phyloP scores from a whole-genome alignment of 2,329 filamentous ascomycete species.

The Microcera coccophila region DNA sequence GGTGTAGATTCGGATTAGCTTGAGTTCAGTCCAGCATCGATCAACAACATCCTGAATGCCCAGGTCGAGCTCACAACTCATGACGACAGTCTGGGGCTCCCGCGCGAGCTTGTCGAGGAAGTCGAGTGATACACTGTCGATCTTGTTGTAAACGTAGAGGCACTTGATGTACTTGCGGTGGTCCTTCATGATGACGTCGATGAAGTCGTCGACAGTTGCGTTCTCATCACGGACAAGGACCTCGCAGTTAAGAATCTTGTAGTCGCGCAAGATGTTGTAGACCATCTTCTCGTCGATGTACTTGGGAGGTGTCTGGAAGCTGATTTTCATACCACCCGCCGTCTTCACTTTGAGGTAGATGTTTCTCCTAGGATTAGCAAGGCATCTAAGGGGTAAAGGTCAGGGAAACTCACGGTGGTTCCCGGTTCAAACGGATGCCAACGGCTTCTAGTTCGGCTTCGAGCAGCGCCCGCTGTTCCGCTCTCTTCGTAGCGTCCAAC shows the following conservation, averaged over 20 bases:
- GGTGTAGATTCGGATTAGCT: conserved; percentile 88
- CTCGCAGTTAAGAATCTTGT: conserved; percentile 98
- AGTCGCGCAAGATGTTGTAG: conserved; percentile 94
- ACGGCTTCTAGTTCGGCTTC: conserved; percentile 94
- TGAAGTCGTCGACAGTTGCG: conserved; percentile 95
- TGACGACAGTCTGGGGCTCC: conserved; percentile 91
- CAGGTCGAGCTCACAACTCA: conserved; percentile 94
- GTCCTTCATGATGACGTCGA: conserved; percentile 99
- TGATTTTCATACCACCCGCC: conserved; percentile 98
- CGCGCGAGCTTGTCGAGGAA: conserved; percentile 88
- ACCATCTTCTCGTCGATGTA: conserved; percentile 95
- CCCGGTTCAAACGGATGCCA: conserved; percentile 86
- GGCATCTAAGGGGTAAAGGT: not conserved
- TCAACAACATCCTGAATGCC: conserved; percentile 93
- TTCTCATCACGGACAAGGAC: conserved; percentile 93
- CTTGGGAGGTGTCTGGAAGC: conserved; percentile 85
- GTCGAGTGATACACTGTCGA: conserved; percentile 89
- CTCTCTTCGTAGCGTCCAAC: conserved; percentile 91
- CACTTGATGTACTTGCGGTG: conserved; percentile 95
- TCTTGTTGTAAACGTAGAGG: conserved; percentile 99
- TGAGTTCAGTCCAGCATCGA: conserved; percentile 88
- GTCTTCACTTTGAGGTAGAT: conserved; percentile 97
- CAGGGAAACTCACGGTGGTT: conserved; percentile 66
- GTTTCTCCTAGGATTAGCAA: conserved; percentile 55
- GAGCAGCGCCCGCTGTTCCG: conserved; percentile 83